Percentiles rank a stretch among this genome's conserved stretches.
Evolutionary conservation across 441 rosid genomes (phyloP).

Genomic region (Mallotus japonicus): DNA sequence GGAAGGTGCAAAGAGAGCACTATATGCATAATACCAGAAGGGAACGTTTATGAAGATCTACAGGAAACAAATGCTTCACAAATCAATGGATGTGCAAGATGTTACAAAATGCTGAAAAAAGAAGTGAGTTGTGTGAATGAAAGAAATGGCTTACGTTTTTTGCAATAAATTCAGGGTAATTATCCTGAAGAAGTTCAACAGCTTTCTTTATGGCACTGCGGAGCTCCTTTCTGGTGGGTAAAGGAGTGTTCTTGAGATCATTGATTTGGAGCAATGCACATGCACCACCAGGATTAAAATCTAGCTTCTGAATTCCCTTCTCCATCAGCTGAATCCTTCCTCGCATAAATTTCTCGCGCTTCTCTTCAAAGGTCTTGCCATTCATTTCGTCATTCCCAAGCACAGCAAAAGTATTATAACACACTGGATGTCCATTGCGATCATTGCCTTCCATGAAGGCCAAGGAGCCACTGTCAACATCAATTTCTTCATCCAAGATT

Average conservation of each 20-base stretch:
- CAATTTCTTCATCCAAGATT: slow-evolving; percentile 37
- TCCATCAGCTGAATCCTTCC: slow-evolving; percentile 53
- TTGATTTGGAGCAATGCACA: slow-evolving; percentile 41
- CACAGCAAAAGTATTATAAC: slow-evolving; percentile 46
- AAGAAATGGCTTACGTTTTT: slow-evolving; percentile 29
- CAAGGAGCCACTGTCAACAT: slow-evolving; percentile 26
- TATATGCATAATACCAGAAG: slow-evolving; percentile 51
- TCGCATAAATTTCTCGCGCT: slow-evolving; percentile 33
- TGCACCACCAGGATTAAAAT: slow-evolving; percentile 40
- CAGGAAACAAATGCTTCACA: background rate
- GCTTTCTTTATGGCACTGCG: slow-evolving; percentile 32
- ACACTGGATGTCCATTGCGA: slow-evolving; percentile 47
- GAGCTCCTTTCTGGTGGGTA: slow-evolving; percentile 41
- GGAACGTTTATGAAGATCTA: slow-evolving; percentile 56
- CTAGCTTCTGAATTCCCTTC: slow-evolving; percentile 38
- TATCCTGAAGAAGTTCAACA: slow-evolving; percentile 40
- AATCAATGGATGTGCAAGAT: no score
- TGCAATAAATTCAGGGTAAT: slow-evolving; percentile 43
- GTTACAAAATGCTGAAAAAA: background rate
- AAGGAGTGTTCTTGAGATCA: slow-evolving; percentile 49
- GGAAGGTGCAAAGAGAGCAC: slow-evolving; percentile 39
- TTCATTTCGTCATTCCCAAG: slow-evolving; percentile 31
- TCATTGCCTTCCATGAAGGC: slow-evolving; percentile 41
- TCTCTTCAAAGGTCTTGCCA: slow-evolving; percentile 38
- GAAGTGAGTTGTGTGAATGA: no score